Evolutionary conservation across 2,329 filamentous ascomycete species (phyloP), one percentile per base, ranked within the genome.

Genomic region (Neonectria hederae): DNA sequence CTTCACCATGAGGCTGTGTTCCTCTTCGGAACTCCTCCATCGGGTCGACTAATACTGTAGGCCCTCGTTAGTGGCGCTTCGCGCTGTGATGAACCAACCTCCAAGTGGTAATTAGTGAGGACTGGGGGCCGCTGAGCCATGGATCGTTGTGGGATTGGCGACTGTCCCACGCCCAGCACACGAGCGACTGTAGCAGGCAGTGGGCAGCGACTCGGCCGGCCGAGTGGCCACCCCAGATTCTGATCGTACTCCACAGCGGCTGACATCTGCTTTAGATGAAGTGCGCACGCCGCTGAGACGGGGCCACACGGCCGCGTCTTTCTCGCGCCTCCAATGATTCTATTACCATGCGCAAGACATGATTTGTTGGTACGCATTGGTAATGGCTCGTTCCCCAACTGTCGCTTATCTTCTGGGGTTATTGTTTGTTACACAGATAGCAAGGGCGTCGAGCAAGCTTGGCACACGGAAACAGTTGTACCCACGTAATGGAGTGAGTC

Each of bases 181-280:
- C 46, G 32, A 35, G 32, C 10, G 13, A 35, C 32, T 17, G 30
- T 3, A 13, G n/a, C n/a, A n/a, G n/a, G n/a, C 11, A 14, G 30
- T 32, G 13, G 13, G 32, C 14, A 49, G 46, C 17, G 26, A 56
- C 63, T 66, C 65, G 66, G 54, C 67, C 70, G 62, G 64, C 48
- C 55, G 62, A 35, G 43, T 48, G 48, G 45, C 42, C 65, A 63
- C 66, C 71, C 72, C 69, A 32, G 70, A 69, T 68, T 73, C 66
- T 67, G 51, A 56, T 62, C 54, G 49, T 62, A 67, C 68, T 63
- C 72, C 72, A 74, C 70, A 71, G 61, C 65, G 69, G 72, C 67
- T 71, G 69, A 66, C 62, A 66, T 63, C 56, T 72, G 59, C 54
- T 63, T 67, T 63, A 65, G 65, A 60, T 62, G 48, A 54, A 10